Evolutionary conservation across 768 basidiomycete genomes (phyloP).

Genomic region (Amanita exitialis): DNA sequence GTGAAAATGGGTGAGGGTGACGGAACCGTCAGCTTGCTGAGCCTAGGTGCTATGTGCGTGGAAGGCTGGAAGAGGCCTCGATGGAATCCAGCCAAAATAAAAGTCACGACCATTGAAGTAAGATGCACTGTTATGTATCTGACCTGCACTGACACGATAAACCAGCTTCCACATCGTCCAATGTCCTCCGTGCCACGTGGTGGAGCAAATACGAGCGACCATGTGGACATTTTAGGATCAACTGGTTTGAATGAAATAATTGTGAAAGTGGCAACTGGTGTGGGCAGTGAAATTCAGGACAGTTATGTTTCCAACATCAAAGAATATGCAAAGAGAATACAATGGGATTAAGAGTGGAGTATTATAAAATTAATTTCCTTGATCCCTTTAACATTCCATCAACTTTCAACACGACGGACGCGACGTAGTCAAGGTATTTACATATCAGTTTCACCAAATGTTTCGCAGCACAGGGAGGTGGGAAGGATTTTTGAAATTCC

Average conservation of each 20-base stretch:
- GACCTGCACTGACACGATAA: constrained; percentile 1
- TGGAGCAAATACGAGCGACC: constrained; percentile 86
- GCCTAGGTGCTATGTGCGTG: constrained; percentile 92
- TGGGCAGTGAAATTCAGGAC: constrained; percentile 61
- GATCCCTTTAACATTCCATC: constrained; percentile 9
- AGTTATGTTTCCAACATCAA: constrained; percentile 67
- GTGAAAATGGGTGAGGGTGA: constrained; percentile 94
- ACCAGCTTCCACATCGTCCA: constrained; percentile 72
- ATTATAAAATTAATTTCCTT: background rate
- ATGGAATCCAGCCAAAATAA: constrained; percentile 92
- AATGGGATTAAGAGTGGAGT: constrained; percentile 55
- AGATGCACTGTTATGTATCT: constrained; percentile 9
- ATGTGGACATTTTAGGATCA: constrained; percentile 79
- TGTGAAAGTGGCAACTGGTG: constrained; percentile 81
- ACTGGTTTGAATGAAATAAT: constrained; percentile 84
- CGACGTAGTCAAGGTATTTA: constrained; percentile 16
- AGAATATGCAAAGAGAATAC: constrained; percentile 61
- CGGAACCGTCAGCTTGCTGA: constrained; percentile 81
- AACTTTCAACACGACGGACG: constrained; percentile 11
- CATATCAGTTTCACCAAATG: constrained; percentile 13
- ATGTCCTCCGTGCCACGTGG: constrained; percentile 68
- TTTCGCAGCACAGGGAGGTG: constrained; percentile 8
- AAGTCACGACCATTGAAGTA: constrained; percentile 82
- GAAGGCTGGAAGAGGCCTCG: constrained; percentile 85
- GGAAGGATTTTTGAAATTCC: constrained; percentile 12